A percentile compares a stretch with the other conserved stretches of the same genome.
These are phyloP conservation scores for Mortierella sp. DNA, from an alignment of 371 early-diverging fungal genomes.

Conservation along the genomic window DNA sequence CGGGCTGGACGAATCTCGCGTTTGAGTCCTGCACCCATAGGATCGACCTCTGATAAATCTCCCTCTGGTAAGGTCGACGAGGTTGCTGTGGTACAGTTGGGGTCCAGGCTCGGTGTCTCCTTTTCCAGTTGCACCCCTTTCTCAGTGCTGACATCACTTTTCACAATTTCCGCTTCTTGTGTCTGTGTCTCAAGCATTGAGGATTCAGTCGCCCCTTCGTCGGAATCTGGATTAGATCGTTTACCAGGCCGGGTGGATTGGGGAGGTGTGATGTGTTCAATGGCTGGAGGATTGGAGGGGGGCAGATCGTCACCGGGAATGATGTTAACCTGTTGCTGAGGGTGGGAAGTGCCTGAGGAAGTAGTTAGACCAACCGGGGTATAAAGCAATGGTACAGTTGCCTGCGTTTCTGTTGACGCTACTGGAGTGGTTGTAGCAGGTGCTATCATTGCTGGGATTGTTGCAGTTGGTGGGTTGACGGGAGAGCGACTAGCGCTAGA, in stretches of 20 bases:
- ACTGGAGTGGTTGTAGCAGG: neutral
- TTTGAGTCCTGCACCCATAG: constrained; percentile 31
- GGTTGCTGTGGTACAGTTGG: constrained; percentile 3
- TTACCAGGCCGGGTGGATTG: neutral
- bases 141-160: constrained; percentile 16
- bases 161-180: neutral
- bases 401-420: neutral
- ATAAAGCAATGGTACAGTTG: constrained; percentile 10
- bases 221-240: constrained; percentile 7
- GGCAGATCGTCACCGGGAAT: neutral
- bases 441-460: neutral
- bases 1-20: constrained; percentile 25
- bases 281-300: neutral
- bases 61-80: neutral
- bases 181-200: neutral
- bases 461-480: neutral
- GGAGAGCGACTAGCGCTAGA: neutral
- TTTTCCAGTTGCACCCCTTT: constrained; percentile 17
- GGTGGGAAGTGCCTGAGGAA: neutral
- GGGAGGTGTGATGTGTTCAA: neutral
- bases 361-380: constrained; percentile 2
- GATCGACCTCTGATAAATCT: constrained; percentile 1
- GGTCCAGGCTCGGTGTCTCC: constrained; percentile 3
- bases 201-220: neutral
- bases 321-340: neutral